Evolutionary conservation across 2,329 filamentous ascomycete genomes (phyloP).

Genomic region (Stenocarpella maydis): DNA sequence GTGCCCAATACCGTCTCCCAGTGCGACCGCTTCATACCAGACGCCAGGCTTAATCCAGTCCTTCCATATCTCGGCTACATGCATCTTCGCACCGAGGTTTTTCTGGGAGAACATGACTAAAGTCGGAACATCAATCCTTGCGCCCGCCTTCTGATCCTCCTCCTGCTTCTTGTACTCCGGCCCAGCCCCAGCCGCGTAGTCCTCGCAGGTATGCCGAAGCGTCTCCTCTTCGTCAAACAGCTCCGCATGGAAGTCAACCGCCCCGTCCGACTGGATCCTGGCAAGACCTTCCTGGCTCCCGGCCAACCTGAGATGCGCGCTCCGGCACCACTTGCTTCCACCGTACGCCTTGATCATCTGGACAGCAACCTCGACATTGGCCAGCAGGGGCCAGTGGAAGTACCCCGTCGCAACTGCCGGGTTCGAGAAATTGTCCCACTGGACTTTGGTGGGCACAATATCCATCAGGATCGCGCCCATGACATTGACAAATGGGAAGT

Average conservation of each 20-base stretch:
- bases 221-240: conserved; percentile 52
- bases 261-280: conserved; percentile 45
- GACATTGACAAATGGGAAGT: conserved; percentile 45
- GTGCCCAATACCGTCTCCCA: conserved; percentile 38
- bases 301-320: conserved; percentile 44
- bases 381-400: conserved; percentile 62
- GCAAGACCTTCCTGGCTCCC: conserved; percentile 38
- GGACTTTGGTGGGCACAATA: conserved; percentile 56
- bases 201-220: conserved; percentile 53
- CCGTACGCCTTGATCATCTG: conserved; percentile 53
- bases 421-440: conserved; percentile 52
- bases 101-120: conserved; percentile 54
- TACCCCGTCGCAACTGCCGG: conserved; percentile 47
- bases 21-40: conserved; percentile 32
- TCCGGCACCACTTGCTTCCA: conserved; percentile 48
- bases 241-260: conserved; percentile 52
- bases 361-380: conserved; percentile 52
- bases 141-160: conserved; percentile 52
- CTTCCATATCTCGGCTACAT: conserved; percentile 53
- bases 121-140: conserved; percentile 51
- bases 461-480: conserved; percentile 53
- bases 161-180: conserved; percentile 53
- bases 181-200: conserved; percentile 54
- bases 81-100: conserved; percentile 52
- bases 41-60: conserved; percentile 50